Percentiles rank a stretch among this genome's conserved stretches.
Evolutionary conservation across 345 rosid species (phyloP).

Genomic region (Trapa bicornis): DNA sequence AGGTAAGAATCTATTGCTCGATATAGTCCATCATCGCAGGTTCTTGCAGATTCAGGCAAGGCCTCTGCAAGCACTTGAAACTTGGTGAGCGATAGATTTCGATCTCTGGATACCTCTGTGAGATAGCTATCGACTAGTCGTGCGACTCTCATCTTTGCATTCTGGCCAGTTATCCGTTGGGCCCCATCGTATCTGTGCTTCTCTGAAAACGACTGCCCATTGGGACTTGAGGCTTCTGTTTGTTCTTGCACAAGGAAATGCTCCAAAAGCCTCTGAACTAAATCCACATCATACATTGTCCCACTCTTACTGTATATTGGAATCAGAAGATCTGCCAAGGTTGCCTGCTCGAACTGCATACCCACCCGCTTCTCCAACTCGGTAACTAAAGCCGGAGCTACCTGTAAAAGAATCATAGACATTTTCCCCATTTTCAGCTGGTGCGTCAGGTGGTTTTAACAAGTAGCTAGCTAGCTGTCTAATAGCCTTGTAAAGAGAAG

Average conservation of each 20-base stretch:
- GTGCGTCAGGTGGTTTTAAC: not conserved
- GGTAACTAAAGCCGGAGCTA: slow-evolving; percentile 82
- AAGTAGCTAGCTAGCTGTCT: not conserved
- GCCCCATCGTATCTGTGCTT: slow-evolving; percentile 44
- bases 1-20: slow-evolving; percentile 85
- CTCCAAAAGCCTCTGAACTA: slow-evolving; percentile 81
- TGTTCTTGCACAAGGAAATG: slow-evolving; percentile 93
- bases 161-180: slow-evolving; percentile 33
- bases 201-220: slow-evolving; percentile 42
- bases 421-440: not conserved
- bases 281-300: slow-evolving; percentile 80
- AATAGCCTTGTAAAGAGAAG: not conserved
- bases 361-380: slow-evolving; percentile 92
- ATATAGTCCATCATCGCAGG: slow-evolving; percentile 97
- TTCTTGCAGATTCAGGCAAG: slow-evolving; percentile 85
- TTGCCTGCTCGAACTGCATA: slow-evolving; percentile 94
- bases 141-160: slow-evolving; percentile 91
- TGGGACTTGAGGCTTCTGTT: slow-evolving; percentile 70
- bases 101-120: slow-evolving; percentile 87
- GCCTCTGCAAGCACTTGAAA: slow-evolving; percentile 96
- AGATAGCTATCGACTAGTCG: slow-evolving; percentile 95
- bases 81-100: slow-evolving; percentile 76
- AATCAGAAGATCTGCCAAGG: slow-evolving; percentile 69
- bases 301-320: slow-evolving; percentile 55
- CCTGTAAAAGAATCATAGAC: slow-evolving; percentile 16